Conservation (phyloP, 73 alveolate species). For the Paramecium sexaurelia region DNA sequence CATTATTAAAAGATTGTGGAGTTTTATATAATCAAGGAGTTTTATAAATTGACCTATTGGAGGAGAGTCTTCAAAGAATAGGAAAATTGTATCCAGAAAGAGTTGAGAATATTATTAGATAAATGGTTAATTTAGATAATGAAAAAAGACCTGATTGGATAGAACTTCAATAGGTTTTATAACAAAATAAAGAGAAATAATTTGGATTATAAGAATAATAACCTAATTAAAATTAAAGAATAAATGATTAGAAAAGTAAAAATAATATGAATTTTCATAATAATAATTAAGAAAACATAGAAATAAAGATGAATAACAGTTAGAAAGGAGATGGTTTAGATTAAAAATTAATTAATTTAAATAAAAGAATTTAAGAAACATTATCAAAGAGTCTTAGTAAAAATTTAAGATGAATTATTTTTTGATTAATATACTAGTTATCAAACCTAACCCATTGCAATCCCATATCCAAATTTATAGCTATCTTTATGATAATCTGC, state of each 20-base stretch:
- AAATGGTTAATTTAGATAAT: not conserved
- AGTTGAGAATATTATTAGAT: not conserved
- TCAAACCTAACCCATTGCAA: slow-evolving; percentile 57
- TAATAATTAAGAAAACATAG: not conserved
- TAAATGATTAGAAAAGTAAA: not conserved
- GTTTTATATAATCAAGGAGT: not conserved
- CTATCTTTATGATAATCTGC: slow-evolving; percentile 69
- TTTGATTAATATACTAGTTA: slow-evolving; percentile 4
- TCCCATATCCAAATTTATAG: slow-evolving; percentile 71
- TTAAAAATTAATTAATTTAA: not conserved
- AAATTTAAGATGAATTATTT: not conserved
- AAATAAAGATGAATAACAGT: not conserved
- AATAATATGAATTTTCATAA: not conserved
- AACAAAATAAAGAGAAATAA: not conserved
- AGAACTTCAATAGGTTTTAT: not conserved
- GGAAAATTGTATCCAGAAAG: not conserved
- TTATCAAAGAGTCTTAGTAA: not conserved
- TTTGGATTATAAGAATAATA: not conserved
- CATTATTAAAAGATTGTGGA: not conserved
- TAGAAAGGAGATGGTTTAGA: not conserved
- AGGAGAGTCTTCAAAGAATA: not conserved
- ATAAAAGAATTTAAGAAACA: slow-evolving; percentile 16
- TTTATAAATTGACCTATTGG: not conserved
- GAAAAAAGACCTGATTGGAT: slow-evolving; percentile 42
- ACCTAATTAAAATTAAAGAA: not conserved